phyloP scores from a whole-genome alignment of 176 grass and related monocot genomes.

The Secale cereale region DNA sequence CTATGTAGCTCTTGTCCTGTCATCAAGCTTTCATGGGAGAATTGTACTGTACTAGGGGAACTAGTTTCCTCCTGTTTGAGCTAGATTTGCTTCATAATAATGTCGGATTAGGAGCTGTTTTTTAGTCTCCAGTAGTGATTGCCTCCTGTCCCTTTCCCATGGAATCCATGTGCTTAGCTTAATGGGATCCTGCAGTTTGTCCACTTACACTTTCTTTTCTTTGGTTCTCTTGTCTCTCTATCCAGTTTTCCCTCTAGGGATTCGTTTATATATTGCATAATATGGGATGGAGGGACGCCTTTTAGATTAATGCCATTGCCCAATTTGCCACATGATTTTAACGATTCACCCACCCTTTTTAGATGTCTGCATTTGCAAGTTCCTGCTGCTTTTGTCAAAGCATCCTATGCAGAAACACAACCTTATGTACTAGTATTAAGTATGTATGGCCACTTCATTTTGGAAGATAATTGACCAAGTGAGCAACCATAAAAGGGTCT shows the following conservation, averaged over 20 bases:
- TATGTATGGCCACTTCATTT: neutral
- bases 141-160: neutral
- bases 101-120: neutral
- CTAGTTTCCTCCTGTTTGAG: neutral
- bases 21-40: neutral
- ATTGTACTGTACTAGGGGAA: neutral
- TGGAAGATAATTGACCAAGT: neutral
- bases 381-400: neutral
- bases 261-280: neutral
- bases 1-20: neutral
- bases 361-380: neutral
- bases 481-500: neutral
- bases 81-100: neutral
- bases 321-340: neutral
- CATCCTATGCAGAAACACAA: neutral
- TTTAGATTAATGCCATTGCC: neutral
- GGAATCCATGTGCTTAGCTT: neutral
- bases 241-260: neutral
- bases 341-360: neutral
- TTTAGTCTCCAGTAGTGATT: neutral
- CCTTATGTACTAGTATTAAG: neutral
- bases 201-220: neutral
- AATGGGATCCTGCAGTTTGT: slow-evolving; percentile 4
- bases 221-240: neutral
- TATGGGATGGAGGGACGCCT: neutral